Base-by-base conservation (phyloP, 495 filamentous ascomycete species). In the Hypoxylon cercidicola region DNA sequence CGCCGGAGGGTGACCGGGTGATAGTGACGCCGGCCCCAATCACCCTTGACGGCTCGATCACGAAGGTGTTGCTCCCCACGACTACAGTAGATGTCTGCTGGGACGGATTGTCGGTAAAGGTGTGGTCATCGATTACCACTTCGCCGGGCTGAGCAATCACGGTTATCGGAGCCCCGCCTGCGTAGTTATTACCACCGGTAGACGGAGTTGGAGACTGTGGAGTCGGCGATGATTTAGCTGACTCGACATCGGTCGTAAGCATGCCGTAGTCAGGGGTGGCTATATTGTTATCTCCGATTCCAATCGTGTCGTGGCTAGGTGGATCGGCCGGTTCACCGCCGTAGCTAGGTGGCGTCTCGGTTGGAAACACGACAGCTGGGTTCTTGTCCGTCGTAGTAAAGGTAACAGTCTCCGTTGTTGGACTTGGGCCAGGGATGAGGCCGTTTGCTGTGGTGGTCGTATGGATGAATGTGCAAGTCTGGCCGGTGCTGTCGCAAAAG, bases 301-400 rank as follows among this genome's bases (percentile, higher is more conserved):
- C 62, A 11, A 48, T 67, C 25, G 75, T 57, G 16, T 73, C 46
- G 50, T 71, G 70, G 16, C 57, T 39, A 15, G 76, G 68, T 40
- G 55, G 74, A 25, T 39, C 60, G 12, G 50, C 58, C 12, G 58
- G 71, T 32, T 70, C 69, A 12, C 79, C 78, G 56, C 79, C 78
- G 58, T 80, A 83, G 60, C 74, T 60, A 0, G 80, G 80, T 7
- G 77, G 73, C 7, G 68, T 28, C 37, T 76, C 69, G 16, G 70
- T 71, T 8, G 78, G 63, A 56, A 72, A 82, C 8, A 81, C 70
- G 30, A 83, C 78, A 30, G 77, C 76, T 1, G 80, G 80, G 43
- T 83, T 83, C 59, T 81, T 83, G 48, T 82, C 80, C 9, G 80
- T 82, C 11, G 79, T 81, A 40, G 77, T 47, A 37, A 81, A 71